These are phyloP conservation scores for Ophiostoma triangulosporum DNA, from an alignment of 2,329 filamentous ascomycete genomes.

Conservation along the genomic window DNA sequence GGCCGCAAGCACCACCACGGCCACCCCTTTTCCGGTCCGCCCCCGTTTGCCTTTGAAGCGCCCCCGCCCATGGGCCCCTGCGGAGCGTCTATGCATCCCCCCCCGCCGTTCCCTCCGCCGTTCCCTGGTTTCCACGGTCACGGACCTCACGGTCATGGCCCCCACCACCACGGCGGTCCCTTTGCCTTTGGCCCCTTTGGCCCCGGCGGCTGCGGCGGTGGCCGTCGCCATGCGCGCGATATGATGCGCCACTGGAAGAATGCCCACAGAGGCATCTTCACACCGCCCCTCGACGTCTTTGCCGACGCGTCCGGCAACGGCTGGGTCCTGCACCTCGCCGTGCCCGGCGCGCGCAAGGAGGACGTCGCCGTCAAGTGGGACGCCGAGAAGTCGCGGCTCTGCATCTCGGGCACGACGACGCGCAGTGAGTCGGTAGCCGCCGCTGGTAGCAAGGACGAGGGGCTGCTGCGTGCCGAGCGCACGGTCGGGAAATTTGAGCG, in stretches of 20 bases:
- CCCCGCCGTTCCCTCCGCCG: not conserved
- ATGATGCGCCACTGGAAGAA: slow-evolving; percentile 19
- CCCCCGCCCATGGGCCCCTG: no score
- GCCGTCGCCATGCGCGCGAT: slow-evolving; percentile 22
- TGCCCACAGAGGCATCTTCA: slow-evolving; percentile 31
- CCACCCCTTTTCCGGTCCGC: not conserved
- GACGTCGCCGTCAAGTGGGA: slow-evolving; percentile 61
- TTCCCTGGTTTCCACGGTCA: slow-evolving; percentile 1
- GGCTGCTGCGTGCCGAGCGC: slow-evolving; percentile 50
- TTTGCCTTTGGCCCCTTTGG: slow-evolving; percentile 6
- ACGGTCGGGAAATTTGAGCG: slow-evolving; percentile 64
- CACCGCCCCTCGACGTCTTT: slow-evolving; percentile 63
- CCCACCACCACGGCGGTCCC: slow-evolving; percentile 5
- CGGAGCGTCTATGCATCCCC: no score
- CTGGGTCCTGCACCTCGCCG: slow-evolving; percentile 56
- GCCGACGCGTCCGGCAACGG: slow-evolving; percentile 24
- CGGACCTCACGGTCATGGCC: slow-evolving; percentile 6
- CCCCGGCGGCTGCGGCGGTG: slow-evolving; percentile 12
- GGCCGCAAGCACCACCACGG: slow-evolving; percentile 5
- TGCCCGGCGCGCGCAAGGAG: slow-evolving; percentile 68
- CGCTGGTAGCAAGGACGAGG: slow-evolving; percentile 22
- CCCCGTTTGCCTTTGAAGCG: not conserved
- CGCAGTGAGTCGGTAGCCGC: slow-evolving; percentile 34
- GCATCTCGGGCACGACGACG: slow-evolving; percentile 58
- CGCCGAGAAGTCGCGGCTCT: slow-evolving; percentile 49